Evolutionary conservation across 108 stramenopile species (phyloP).

Genomic region (Asterionellopsis glacialis): DNA sequence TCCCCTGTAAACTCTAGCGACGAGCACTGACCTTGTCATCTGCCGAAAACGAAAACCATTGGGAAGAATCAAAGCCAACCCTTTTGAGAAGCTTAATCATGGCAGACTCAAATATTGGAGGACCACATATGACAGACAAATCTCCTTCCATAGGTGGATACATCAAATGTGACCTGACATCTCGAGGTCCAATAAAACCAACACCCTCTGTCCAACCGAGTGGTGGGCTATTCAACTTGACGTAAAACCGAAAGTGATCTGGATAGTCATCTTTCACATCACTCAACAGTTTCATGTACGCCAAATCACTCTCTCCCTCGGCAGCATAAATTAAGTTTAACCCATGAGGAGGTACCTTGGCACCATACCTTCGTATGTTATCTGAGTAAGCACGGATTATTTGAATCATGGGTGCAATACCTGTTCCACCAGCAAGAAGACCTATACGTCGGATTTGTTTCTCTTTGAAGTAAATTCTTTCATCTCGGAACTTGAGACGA

Average conservation of each 20-base stretch:
- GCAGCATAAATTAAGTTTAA: constrained; percentile 44
- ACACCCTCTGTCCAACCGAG: constrained; percentile 54
- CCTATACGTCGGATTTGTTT: constrained; percentile 28
- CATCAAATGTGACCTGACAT: constrained; percentile 22
- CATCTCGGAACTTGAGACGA: constrained; percentile 27
- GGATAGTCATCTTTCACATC: constrained; percentile 19
- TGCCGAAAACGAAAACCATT: constrained; percentile 32
- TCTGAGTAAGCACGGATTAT: constrained; percentile 42
- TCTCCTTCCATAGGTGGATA: constrained; percentile 24
- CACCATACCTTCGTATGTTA: constrained; percentile 11
- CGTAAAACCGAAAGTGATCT: constrained; percentile 25
- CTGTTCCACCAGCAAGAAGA: constrained; percentile 43
- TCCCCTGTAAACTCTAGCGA: too few relatives aligned
- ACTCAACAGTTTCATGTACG: constrained; percentile 35
- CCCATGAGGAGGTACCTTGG: not conserved
- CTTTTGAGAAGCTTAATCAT: constrained; percentile 24
- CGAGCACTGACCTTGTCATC: constrained; percentile 19
- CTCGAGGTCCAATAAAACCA: constrained; percentile 33
- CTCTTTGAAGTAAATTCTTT: constrained; percentile 9
- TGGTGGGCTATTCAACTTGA: constrained; percentile 38
- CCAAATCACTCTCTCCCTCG: constrained; percentile 33
- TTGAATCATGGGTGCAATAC: constrained; percentile 14
- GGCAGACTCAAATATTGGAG: constrained; percentile 38
- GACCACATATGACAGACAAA: constrained; percentile 46
- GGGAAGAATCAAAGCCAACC: constrained; percentile 21